phyloP scores from a whole-genome alignment of 345 rosid genomes.

The Camelina hispida region DNA sequence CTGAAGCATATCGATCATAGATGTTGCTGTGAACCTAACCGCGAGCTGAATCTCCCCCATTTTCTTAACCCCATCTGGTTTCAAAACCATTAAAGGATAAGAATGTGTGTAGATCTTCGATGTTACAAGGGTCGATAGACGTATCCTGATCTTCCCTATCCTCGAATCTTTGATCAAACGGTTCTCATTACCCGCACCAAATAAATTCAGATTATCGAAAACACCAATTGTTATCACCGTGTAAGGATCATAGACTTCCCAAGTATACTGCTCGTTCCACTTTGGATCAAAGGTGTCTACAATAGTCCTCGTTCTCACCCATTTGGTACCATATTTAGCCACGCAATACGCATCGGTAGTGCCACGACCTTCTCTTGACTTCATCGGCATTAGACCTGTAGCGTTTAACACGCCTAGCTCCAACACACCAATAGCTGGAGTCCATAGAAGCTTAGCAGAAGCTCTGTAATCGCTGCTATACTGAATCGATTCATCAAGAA shows the following conservation, averaged over 20 bases:
- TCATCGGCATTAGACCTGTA: constrained; percentile 52
- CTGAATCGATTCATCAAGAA: constrained; percentile 56
- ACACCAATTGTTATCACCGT: constrained; percentile 54
- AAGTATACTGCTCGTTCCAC: constrained; percentile 61
- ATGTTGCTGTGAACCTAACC: constrained; percentile 36
- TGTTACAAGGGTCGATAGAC: constrained; percentile 50
- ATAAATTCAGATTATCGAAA: constrained; percentile 51
- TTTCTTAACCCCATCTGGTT: constrained; percentile 51
- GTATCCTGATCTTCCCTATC: constrained; percentile 55
- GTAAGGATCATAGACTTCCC: constrained; percentile 66
- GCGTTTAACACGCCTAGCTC: constrained; percentile 62
- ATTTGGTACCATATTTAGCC: constrained; percentile 58
- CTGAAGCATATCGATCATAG: constrained; percentile 48
- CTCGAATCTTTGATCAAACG: constrained; percentile 39
- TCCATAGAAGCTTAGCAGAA: constrained; percentile 49
- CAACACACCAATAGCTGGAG: constrained; percentile 52
- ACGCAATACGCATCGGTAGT: constrained; percentile 59
- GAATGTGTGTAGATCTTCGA: constrained; percentile 51
- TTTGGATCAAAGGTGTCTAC: constrained; percentile 51
- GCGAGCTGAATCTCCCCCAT: constrained; percentile 60
- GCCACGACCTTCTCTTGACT: constrained; percentile 50
- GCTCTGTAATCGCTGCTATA: constrained; percentile 63
- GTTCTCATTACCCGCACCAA: constrained; percentile 24
- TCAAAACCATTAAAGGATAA: constrained; percentile 50
- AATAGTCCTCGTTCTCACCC: constrained; percentile 57